These are phyloP conservation scores for Cucumis melo DNA, from an alignment of 306 rosid species.

Conservation along the genomic window DNA sequence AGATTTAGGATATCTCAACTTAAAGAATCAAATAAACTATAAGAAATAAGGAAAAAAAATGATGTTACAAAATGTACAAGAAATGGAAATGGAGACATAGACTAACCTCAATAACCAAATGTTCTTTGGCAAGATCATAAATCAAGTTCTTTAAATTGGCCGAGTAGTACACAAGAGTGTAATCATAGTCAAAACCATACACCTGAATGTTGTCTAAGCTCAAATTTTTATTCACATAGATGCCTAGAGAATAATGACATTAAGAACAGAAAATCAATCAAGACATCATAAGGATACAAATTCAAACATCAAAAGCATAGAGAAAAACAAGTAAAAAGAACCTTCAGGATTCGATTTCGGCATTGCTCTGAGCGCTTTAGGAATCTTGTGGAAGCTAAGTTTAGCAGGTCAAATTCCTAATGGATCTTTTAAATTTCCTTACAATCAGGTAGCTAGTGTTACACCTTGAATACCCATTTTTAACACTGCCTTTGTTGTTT, in stretches of 20 bases:
- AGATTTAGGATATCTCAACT: slow-evolving; percentile 74
- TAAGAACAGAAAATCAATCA: background rate
- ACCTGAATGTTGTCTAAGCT: no score
- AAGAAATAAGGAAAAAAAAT: slow-evolving; percentile 1
- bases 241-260: slow-evolving; percentile 42
- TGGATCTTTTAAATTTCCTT: slow-evolving; percentile 45
- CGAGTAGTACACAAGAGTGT: no score
- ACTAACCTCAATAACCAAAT: no score
- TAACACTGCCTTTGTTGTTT: no score
- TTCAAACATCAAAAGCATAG: background rate
- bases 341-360: slow-evolving; percentile 87
- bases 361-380: slow-evolving; percentile 43
- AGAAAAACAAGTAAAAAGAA: slow-evolving; percentile 12
- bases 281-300: background rate
- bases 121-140: slow-evolving; percentile 89
- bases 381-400: slow-evolving; percentile 46
- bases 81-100: no score
- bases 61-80: background rate
- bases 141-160: no score
- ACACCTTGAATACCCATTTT: no score
- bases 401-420: slow-evolving; percentile 49
- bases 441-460: slow-evolving; percentile 8
- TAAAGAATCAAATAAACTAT: slow-evolving; percentile 23
- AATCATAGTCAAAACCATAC: no score
- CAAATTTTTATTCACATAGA: slow-evolving; percentile 73